phyloP scores from a whole-genome alignment of 108 stramenopile species.

The Asterionellopsis glacialis region DNA sequence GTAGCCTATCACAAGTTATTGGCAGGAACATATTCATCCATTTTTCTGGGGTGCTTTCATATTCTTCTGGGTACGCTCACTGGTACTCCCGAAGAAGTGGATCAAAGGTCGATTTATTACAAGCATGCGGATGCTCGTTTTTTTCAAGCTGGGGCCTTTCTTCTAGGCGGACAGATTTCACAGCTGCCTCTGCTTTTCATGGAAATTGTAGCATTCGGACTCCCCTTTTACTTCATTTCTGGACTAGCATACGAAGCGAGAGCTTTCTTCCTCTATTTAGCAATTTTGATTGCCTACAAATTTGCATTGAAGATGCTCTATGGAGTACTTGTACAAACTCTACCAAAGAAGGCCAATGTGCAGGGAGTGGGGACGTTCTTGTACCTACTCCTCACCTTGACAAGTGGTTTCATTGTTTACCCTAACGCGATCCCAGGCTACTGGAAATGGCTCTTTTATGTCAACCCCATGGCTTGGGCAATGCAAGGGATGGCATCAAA shows the following conservation, averaged over 20 bases:
- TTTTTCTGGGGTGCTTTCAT: conserved; percentile 64
- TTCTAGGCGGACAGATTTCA: conserved; percentile 54
- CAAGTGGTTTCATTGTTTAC: conserved; percentile 64
- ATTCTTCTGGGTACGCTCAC: conserved; percentile 77
- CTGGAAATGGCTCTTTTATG: conserved; percentile 54
- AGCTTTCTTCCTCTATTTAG: conserved; percentile 31
- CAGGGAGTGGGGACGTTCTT: conserved; percentile 39
- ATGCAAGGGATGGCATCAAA: conserved; percentile 51
- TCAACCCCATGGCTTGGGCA: conserved; percentile 72
- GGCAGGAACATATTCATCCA: not conserved
- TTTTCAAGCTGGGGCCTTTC: conserved; percentile 64
- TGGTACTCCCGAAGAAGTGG: conserved; percentile 65
- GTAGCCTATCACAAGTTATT: no score
- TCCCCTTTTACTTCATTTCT: conserved; percentile 65
- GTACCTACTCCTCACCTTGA: conserved; percentile 52
- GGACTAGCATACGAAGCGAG: conserved; percentile 36
- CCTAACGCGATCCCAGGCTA: conserved; percentile 54
- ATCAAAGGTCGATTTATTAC: conserved; percentile 74
- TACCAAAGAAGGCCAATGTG: conserved; percentile 38
- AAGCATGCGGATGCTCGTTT: conserved; percentile 86
- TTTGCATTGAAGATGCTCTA: conserved; percentile 42
- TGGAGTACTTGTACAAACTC: conserved; percentile 31
- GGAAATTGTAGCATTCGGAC: conserved; percentile 68
- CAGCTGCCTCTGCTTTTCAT: conserved; percentile 48
- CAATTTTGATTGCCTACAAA: conserved; percentile 31